These are phyloP conservation scores for Marasmius tenuissimus DNA, from an alignment of 1,284 basidiomycete genomes.

Conservation along the genomic window DNA sequence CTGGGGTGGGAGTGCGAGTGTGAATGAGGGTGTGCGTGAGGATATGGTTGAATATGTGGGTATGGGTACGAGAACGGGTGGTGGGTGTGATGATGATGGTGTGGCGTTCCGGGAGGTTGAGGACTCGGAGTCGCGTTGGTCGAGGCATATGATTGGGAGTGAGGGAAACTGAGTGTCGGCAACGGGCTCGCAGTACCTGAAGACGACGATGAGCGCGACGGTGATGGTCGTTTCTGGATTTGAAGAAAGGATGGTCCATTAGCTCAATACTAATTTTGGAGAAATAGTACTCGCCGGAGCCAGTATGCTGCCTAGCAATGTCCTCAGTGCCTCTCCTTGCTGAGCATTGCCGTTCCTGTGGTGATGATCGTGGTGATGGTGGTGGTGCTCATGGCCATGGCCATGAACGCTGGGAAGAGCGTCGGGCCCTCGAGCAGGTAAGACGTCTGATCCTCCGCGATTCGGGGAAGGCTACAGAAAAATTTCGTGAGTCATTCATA, in stretches of 20 bases:
- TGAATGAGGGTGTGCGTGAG: constrained; percentile 11
- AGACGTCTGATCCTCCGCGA: not conserved
- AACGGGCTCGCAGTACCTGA: constrained; percentile 41
- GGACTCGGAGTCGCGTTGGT: constrained; percentile 11
- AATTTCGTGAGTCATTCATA: not conserved
- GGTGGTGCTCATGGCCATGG: constrained; percentile 20
- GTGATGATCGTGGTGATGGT: not conserved
- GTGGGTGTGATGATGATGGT: constrained; percentile 18
- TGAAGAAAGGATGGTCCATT: not conserved
- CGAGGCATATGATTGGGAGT: constrained; percentile 24
- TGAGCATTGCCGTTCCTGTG: constrained; percentile 26
- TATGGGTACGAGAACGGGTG: constrained; percentile 19
- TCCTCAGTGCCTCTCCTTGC: constrained; percentile 44
- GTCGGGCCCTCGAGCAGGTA: not conserved
- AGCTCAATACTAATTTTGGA: not conserved
- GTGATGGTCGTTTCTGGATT: constrained; percentile 41
- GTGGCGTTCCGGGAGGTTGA: constrained; percentile 17
- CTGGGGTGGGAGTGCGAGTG: constrained; percentile 18
- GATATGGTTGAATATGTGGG: constrained; percentile 16
- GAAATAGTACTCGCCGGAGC: constrained; percentile 38
- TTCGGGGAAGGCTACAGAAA: not conserved
- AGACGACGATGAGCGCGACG: constrained; percentile 39
- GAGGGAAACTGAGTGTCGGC: constrained; percentile 11
- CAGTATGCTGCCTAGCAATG: constrained; percentile 49
- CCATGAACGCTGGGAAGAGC: not conserved